Base-by-base conservation (phyloP, 345 rosid genomes). In the Citrus medica region DNA sequence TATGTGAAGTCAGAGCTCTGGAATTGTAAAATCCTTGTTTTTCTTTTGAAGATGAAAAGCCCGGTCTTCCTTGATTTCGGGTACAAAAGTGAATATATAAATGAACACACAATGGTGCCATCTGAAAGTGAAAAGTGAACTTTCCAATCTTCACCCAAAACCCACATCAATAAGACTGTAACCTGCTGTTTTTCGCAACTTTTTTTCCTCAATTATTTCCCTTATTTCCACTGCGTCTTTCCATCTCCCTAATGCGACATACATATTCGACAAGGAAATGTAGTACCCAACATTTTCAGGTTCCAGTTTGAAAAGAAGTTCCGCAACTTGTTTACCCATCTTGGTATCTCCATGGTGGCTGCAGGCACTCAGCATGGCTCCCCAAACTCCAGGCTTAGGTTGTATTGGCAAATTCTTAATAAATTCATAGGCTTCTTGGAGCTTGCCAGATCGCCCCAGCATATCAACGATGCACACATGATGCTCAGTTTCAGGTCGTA, bases 311-410 rank as follows among this genome's bases (percentile, higher is more conserved):
- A 90, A 90, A 65, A 90, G 85, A 73, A 79, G 78, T 60, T 90
- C 84, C 35, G 90, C 92, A 67, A 82, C 93, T 76, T 82, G 79
- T 74, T 82, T 87, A 17, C 88, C 94, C 67, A 87, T 42, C 68
- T 83, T 68, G 61, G 82, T 61, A 59, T 87, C 86, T 22, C 89
- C 89, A 21, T 86, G 86, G 76, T 82, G 79, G 66, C 80, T 82
- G 67, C 92, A 89, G 77, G 89, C 89, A 82, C 89, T 84, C 33
- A 89, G 82, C 82, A 89, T 77, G 71, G 91, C 92, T 16, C 94
- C 94, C 89, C 84, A 87, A 2, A 87, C 86, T 24, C 91, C 91
- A 7, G 89, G 78, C 68, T 84, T 77, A 6, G 86, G 82, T 74
- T 55, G 71, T 58, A 71, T 79, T 35, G 75, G 77, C 67, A 79